phyloP scores from a whole-genome alignment of 169 alveolate genomes.

The Plasmodium gonderi region DNA sequence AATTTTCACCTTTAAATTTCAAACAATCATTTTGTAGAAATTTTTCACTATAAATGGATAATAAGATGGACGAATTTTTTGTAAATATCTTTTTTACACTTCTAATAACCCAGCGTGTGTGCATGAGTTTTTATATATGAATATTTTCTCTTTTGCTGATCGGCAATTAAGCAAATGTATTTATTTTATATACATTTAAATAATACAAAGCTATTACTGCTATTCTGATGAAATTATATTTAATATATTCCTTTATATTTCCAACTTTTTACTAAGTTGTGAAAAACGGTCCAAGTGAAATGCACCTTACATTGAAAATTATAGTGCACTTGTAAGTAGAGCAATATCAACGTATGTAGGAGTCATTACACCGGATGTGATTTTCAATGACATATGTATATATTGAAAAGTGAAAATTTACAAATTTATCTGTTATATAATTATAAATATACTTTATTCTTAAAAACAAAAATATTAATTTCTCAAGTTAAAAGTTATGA shows the following conservation, averaged over 20 bases:
- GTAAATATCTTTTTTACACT: too few species aligned
- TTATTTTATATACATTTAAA: too few species aligned
- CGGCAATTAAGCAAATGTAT: too few species aligned
- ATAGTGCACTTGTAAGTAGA: background rate
- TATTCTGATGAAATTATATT: background rate
- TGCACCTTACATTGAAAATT: background rate
- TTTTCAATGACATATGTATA: background rate
- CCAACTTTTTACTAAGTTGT: background rate
- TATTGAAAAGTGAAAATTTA: background rate
- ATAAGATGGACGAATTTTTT: too few species aligned
- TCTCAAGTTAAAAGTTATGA: background rate
- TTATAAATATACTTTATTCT: background rate
- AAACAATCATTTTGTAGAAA: too few species aligned
- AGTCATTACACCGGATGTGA: background rate
- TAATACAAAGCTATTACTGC: background rate
- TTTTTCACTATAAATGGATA: too few species aligned
- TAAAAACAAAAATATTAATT: background rate
- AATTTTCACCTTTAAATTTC: too few species aligned
- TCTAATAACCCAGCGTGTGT: too few species aligned
- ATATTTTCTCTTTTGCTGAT: too few species aligned
- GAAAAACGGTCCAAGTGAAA: background rate
- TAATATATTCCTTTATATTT: background rate
- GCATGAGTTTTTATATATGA: too few species aligned
- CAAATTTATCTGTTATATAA: background rate
- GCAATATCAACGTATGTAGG: background rate